Base-by-base conservation (phyloP, 352 stramenopile genomes). In the Phytophthora boehmeriae region DNA sequence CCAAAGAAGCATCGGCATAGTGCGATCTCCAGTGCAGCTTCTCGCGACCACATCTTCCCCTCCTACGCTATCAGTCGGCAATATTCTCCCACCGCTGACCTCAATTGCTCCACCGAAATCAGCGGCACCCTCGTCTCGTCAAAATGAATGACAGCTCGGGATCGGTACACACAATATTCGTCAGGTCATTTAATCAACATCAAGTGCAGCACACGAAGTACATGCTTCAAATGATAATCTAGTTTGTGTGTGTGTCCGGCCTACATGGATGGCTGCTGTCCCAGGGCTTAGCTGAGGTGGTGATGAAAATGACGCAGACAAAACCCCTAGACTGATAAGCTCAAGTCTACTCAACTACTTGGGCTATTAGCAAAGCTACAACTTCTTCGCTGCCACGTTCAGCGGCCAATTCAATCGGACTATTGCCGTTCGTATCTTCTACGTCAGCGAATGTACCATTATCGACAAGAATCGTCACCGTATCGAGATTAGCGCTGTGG, bases 11-110 rank as follows among this genome's bases (percentile, higher is more conserved):
- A 53, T 22, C 10, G 28, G 55, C n/a, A 45, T 59, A 10, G 23
- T 54, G 41, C 5, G 38, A 17, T 67, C 53, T 63, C 27, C 32
- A 32, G 32, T 14, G 16, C 52, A 58, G 17, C 43, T 35, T 1
- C 63, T 68, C 19, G 25, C 43, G 5, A 62, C 42, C 46, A 36
- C 53, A 27, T 59, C 43, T 0, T 56, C 1, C 59, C 49, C 25
- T 42, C 60, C 17, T 39, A 17, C n/a, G n/a, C 42, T 42, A 28
- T 42, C 50, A 45, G 17, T 35, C 19, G 52, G 52, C 1, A 63
- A 57, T 36, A 20, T 60, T 19, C 68, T 76, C 30, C 59, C 63
- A 36, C 52, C 59, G 32, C 23, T 76, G 2, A 32, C 58, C 17
- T 35, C 59, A 10, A 57, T 70, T 14, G 23, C 32, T 27, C 45